Conservation (phyloP, 2,329 filamentous ascomycete species). For the Seiridium unicorne region DNA sequence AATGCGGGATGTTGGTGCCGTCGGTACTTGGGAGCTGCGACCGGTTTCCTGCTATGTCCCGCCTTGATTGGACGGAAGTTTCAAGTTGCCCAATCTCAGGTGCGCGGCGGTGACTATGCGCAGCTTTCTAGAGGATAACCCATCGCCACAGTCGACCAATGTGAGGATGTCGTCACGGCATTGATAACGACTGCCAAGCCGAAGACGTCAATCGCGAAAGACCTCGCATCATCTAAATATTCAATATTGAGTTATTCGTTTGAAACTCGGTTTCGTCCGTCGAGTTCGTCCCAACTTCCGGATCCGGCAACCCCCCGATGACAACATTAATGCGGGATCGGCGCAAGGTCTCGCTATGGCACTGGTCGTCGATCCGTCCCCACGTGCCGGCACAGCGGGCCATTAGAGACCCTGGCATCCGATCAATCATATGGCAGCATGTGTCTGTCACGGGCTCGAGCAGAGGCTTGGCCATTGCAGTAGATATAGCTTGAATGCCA, state of each 20-base stretch:
- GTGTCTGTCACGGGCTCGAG: conserved; percentile 1
- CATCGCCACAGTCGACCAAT: background rate
- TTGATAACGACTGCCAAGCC: background rate
- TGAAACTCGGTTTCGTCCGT: background rate
- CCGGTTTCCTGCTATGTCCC: too few relatives aligned
- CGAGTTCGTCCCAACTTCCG: background rate
- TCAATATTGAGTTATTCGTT: background rate
- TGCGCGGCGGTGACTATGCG: too few relatives aligned
- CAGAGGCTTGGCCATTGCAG: background rate
- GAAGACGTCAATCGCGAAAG: background rate
- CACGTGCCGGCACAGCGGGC: background rate
- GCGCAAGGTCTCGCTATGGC: background rate
- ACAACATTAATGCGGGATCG: conserved; percentile 7
- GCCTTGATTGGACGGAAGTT: too few relatives aligned
- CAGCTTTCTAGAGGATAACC: too few relatives aligned
- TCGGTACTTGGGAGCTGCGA: too few relatives aligned
- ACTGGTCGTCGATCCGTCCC: background rate
- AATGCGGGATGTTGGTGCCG: background rate
- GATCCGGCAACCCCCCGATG: conserved; percentile 3
- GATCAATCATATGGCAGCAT: background rate
- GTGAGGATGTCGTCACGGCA: too few relatives aligned
- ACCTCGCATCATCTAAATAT: background rate
- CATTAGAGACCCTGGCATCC: background rate
- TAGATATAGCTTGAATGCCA: background rate
- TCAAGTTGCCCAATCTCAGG: too few relatives aligned